Percentiles rank a stretch among this genome's conserved stretches.
Evolutionary conservation across 768 basidiomycete genomes (phyloP).

Genomic region (Tulasnella sp.): DNA sequence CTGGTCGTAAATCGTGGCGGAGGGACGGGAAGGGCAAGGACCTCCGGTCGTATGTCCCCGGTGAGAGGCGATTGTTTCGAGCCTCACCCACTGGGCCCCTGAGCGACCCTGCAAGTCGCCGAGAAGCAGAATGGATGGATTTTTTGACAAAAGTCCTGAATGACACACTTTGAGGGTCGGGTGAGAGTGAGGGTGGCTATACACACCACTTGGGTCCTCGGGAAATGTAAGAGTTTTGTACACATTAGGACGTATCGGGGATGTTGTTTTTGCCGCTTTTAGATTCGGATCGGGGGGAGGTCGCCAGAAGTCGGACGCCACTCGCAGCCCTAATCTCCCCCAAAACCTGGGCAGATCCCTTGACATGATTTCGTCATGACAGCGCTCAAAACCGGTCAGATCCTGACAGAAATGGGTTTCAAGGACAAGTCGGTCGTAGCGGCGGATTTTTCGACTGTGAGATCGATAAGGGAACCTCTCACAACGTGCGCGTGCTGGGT

Average conservation of each 20-base stretch:
- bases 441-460: constrained; percentile 8
- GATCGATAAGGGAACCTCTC: constrained; percentile 15
- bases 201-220: constrained; percentile 2
- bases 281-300: constrained; percentile 16
- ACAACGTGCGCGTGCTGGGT: constrained; percentile 19
- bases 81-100: constrained; percentile 14
- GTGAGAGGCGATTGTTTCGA: constrained; percentile 14
- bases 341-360: not conserved
- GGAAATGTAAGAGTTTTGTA: constrained; percentile 14
- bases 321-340: constrained; percentile 1
- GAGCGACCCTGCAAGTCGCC: constrained; percentile 20
- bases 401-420: not conserved
- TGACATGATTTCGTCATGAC: not conserved
- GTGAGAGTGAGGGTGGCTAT: not conserved
- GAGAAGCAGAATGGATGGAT: constrained; percentile 5
- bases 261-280: constrained; percentile 8
- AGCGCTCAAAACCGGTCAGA: not conserved
- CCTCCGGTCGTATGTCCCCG: constrained; percentile 12
- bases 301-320: not conserved
- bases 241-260: constrained; percentile 17
- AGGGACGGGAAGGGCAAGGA: constrained; percentile 19
- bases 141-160: not conserved
- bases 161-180: constrained; percentile 6
- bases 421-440: constrained; percentile 12
- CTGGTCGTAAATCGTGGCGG: constrained; percentile 5